Evolutionary conservation across 768 basidiomycete genomes (phyloP), one percentile per base, ranked within the genome.

Genomic region (Boletus rubescentipes): DNA sequence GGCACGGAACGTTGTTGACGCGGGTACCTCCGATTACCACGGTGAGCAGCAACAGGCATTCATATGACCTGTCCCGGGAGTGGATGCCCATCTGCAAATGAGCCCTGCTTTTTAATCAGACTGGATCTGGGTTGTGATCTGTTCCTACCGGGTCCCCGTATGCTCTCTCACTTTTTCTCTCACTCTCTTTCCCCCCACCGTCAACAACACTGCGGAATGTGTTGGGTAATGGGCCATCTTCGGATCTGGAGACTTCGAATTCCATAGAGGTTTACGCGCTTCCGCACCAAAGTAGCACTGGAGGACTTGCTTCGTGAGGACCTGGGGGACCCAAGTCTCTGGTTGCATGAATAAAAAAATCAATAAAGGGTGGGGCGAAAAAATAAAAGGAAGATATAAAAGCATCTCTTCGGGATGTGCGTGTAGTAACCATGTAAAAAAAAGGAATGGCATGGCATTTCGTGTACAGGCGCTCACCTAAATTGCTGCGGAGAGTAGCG

Each of bases 31-130:
- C 64, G 64, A 64, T 54, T 48, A 55, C 64, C 61, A 67, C 65
- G 64, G 64, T 34, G 58, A 35, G 46, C 37, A 21, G 18, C 12
- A 48, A 10, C 12, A 48, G 12, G 16, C 26, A 20, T 51, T 59
- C 55, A 65, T 61, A 66, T 66, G 58, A 51, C 64, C 55, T 51
- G 49, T 55, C 63, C 52, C 43, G 51, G 57, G 53, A 18, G 57
- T 15, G 36, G 36, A 42, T 55, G 40, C 45, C 38, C 49, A 39
- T 48, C 53, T 40, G 30, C 43, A 57, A 46, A 40, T n/a, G 30
- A 30, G 41, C 18, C 49, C 15, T 50, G 47, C 8, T 42, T 55
- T 51, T 64, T 55, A 49, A 51, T 61, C 51, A 63, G 54, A 41
- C 64, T 57, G 36, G 46, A 63, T 57, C 58, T 55, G 54, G 63